Evolutionary conservation across 306 rosid species (phyloP), one percentile per base, ranked within the genome.

Genomic region (Mucuna pruriens): DNA sequence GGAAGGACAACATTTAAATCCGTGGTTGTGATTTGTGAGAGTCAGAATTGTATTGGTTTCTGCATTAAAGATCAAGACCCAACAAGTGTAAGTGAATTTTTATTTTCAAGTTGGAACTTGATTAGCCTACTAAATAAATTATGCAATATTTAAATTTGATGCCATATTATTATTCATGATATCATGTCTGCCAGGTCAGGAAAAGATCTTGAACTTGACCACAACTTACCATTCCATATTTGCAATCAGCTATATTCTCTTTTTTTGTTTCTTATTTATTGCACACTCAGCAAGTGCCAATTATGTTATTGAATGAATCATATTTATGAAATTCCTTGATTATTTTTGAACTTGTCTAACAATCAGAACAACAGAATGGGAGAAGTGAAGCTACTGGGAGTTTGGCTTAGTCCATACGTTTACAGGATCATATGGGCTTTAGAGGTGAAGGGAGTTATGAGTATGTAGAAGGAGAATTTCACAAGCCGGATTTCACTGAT

Each of bases 361-460:
- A 58, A 58, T 58, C 39, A 26, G 16, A 16, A 3, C 1, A 63
- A 8, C 16, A 65, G 34, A 67, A 67, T 67, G 74, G 54, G 74
- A 20, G 74, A 67, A 67, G 54, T 67, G 74, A 67, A 67, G 54
- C 74, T 67, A 40, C 74, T 67, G 20, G 74, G 74, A 67, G 74
- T 42, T 39, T 67, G 74, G 74, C 74, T 54, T 10, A 67, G 74
- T 67, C 1, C 54, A 67, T 67, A 11, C 6, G 74, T 67, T 39
- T 67, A 67, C 74, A 67, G 74, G 36, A 42, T 67, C 74, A 39
- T 67, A 40, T 67, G 74, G 74, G 74, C 54, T 7, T 67, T 67
- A 42, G 74, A 67, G 52, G 1, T 67, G 36, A 67, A 67, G 74
- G 74, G 36, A 0, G n/a, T 40, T 67, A 67, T 67, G 74, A 67